Percentiles rank a stretch among this genome's conserved stretches.
phyloP scores from a whole-genome alignment of 2,329 filamentous ascomycete genomes.

The Hirsutella minnesotensis region DNA sequence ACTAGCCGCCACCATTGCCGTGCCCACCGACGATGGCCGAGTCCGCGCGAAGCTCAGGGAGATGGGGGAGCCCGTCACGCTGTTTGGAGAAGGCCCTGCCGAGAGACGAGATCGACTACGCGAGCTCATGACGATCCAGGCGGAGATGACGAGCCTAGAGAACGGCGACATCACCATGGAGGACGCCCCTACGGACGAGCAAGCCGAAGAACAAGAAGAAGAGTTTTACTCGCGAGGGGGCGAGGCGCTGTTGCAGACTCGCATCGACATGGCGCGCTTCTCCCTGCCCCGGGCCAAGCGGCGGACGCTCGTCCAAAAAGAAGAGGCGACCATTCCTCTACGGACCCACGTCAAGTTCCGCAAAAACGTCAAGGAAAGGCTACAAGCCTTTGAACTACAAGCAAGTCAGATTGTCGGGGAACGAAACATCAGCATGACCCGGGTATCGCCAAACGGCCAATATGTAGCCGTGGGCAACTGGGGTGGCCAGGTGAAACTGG shows the following conservation, averaged over 20 bases:
- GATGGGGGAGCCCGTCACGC: conserved; percentile 82
- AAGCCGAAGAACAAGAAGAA: conserved; percentile 66
- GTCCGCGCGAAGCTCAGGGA: conserved; percentile 73
- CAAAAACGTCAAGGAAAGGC: conserved; percentile 72
- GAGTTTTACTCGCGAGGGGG: conserved; percentile 90
- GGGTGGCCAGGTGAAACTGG: conserved; percentile 77
- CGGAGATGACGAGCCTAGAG: conserved; percentile 46
- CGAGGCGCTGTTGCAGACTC: conserved; percentile 59
- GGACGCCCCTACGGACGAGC: conserved; percentile 46
- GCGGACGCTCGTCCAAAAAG: conserved; percentile 64
- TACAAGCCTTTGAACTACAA: conserved; percentile 79
- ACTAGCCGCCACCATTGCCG: conserved; percentile 75
- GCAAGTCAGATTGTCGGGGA: conserved; percentile 90
- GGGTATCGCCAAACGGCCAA: conserved; percentile 78
- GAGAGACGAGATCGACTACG: conserved; percentile 81
- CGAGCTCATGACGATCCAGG: conserved; percentile 63
- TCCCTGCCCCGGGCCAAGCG: conserved; percentile 73
- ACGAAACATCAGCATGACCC: conserved; percentile 79
- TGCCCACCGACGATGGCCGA: conserved; percentile 85
- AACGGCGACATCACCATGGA: conserved; percentile 50
- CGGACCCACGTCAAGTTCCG: conserved; percentile 87
- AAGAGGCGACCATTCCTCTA: conserved; percentile 72
- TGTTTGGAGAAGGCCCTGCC: conserved; percentile 81
- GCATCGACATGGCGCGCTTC: conserved; percentile 69
- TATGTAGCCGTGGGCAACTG: conserved; percentile 84